phyloP scores from a whole-genome alignment of 2,329 filamentous ascomycete genomes.

The Xylaria sp. region DNA sequence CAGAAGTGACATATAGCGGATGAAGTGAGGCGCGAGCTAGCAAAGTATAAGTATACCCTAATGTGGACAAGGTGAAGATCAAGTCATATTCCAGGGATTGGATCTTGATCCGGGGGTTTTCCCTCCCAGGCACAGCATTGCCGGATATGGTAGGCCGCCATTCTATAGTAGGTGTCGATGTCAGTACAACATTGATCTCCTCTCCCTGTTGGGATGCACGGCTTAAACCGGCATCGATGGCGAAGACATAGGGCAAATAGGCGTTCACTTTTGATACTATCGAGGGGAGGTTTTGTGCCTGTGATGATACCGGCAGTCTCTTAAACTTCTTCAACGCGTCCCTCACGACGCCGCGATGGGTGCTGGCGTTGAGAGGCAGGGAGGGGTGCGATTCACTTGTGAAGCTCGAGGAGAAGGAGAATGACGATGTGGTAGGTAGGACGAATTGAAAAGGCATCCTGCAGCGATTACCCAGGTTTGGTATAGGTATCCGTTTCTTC shows the following conservation, averaged over 20 bases:
- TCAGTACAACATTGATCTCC: conserved; percentile 74
- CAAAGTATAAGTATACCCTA: conserved; percentile 79
- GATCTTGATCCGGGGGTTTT: conserved; percentile 74
- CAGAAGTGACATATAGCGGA: conserved; percentile 74
- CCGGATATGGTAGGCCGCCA: conserved; percentile 86
- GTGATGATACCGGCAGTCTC: conserved; percentile 77
- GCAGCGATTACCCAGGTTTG: not conserved
- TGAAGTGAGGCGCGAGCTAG: conserved; percentile 79
- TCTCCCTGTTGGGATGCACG: conserved; percentile 65
- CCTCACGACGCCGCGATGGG: conserved; percentile 83
- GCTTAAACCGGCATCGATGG: conserved; percentile 78
- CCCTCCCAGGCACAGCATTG: conserved; percentile 70
- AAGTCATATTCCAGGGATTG: conserved; percentile 85
- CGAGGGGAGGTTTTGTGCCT: conserved; percentile 74
- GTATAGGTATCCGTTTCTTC: not conserved
- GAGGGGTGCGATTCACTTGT: conserved; percentile 88
- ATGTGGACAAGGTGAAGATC: conserved; percentile 78
- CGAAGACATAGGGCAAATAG: conserved; percentile 87
- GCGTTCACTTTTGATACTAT: conserved; percentile 76
- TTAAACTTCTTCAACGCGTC: conserved; percentile 91
- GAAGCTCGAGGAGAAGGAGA: conserved; percentile 83
- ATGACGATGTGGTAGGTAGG: conserved; percentile 88
- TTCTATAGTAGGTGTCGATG: conserved; percentile 71
- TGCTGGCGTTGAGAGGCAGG: conserved; percentile 83
- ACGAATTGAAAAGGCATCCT: conserved; percentile 89